Conservation (phyloP, 2,329 filamentous ascomycete species). For the Sphaerulina vaccinii region DNA sequence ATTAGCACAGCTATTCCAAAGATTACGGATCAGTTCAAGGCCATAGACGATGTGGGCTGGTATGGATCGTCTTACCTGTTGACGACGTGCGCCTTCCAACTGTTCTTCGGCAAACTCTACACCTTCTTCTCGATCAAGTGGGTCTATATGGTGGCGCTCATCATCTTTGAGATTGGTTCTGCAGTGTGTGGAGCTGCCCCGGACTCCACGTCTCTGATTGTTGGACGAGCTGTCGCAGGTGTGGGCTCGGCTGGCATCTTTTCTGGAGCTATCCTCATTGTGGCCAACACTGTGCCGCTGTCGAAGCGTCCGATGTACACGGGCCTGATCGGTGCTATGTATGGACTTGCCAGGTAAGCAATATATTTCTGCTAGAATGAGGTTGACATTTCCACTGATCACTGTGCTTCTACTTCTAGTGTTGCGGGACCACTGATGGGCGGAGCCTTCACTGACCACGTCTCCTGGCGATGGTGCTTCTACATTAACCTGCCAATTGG, state of each 20-base stretch:
- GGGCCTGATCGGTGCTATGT: conserved; percentile 51
- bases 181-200: conserved; percentile 53
- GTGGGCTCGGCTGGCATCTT: conserved; percentile 53
- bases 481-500: conserved; percentile 56
- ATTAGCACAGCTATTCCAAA: conserved; percentile 50
- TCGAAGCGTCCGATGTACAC: conserved; percentile 50
- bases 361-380: not conserved
- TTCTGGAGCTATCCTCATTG: conserved; percentile 49
- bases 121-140: conserved; percentile 50
- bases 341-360: conserved; percentile 43
- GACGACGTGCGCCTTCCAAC: conserved; percentile 43
- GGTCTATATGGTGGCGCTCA: conserved; percentile 46
- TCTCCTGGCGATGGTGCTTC: conserved; percentile 32
- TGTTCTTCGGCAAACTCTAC: conserved; percentile 50
- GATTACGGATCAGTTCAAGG: conserved; percentile 50
- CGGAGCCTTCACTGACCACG: conserved; percentile 39
- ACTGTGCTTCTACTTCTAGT: not conserved
- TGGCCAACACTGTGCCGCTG: conserved; percentile 47
- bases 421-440: conserved; percentile 49
- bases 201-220: conserved; percentile 50
- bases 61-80: conserved; percentile 48
- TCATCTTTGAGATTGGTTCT: conserved; percentile 54
- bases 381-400: not conserved
- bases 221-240: conserved; percentile 53
- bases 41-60: conserved; percentile 47